A percentile compares a stretch with the other conserved stretches of the same genome.
Evolutionary conservation across 176 grass and related monocot species (phyloP).

Genomic region (Carex cristatella): DNA sequence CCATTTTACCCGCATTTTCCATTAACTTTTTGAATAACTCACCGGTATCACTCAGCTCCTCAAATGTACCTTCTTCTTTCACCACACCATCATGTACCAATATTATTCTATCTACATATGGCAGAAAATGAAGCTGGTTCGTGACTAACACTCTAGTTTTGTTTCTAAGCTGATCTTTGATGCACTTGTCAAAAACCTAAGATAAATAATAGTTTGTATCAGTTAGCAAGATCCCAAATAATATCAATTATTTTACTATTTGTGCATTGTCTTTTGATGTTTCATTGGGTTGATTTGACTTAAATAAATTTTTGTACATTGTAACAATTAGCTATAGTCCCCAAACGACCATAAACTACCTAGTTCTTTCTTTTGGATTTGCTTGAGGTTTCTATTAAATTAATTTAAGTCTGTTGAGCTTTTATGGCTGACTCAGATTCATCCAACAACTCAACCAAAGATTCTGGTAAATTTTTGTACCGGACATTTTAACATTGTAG

Average conservation of each 20-base stretch:
- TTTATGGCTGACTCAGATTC: not conserved
- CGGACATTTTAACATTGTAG: not conserved
- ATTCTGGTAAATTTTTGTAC: not conserved
- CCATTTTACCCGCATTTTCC: conserved; percentile 99
- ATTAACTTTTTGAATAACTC: conserved; percentile 88
- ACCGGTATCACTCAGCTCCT: conserved; percentile 80
- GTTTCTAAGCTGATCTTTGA: conserved; percentile 73
- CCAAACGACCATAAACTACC: not conserved
- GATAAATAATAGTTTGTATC: not conserved
- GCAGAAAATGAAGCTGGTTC: conserved; percentile 97
- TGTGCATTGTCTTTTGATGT: not conserved
- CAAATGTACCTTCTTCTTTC: conserved; percentile 96
- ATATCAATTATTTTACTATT: not conserved
- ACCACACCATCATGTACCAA: conserved; percentile 83
- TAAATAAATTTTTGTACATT: not conserved
- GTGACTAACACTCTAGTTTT: conserved; percentile 98
- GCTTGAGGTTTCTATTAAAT: not conserved
- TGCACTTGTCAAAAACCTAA: conserved; percentile 99
- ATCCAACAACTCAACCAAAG: not conserved
- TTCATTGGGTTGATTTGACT: not conserved
- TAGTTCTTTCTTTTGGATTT: not conserved
- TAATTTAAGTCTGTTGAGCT: not conserved
- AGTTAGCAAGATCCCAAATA: not conserved
- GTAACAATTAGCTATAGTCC: not conserved
- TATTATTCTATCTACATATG: conserved; percentile 89